Evolutionary conservation across 2,329 filamentous ascomycete genomes (phyloP), one percentile per base, ranked within the genome.

Genomic region (Ilyonectria robusta): DNA sequence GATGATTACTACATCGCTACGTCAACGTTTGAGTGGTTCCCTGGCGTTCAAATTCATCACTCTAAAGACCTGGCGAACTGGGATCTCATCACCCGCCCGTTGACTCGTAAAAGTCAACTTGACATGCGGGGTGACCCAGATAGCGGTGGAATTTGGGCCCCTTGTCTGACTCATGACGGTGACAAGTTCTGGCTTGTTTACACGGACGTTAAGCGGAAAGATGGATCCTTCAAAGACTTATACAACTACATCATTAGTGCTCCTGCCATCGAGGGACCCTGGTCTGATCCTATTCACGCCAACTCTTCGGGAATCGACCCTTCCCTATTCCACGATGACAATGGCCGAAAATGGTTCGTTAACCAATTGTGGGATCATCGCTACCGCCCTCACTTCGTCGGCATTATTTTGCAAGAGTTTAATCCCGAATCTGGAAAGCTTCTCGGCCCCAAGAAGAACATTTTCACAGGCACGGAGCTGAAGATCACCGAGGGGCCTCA

Each of bases 171-270:
- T 0, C 87, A 91, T 69, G 88, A 91, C 69, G 88, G 87, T 51
- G 81, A 85, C 2, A 84, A 80, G 62, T 91, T 90, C 78, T 91
- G 86, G 84, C 84, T 91, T 6, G 88, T 91, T 2, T 91, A 90
- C 77, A 90, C 89, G 1, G 88, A 91, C 72, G 88, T 91, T 23
- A 91, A 91, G 79, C 87, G 89, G 70, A 91, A 91, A 76, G 89
- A 91, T 71, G 89, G 89, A 15, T 87, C 85, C 2, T 91, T 90
- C 83, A 90, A 89, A 76, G 89, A 90, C 71, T 84, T 87, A 1
- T 88, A 86, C 69, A 91, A 91, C 73, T 91, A 91, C 74, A 90
- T 91, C 65, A 85, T 91, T 60, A 86, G 74, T 44, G 84, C 87
- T 1, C 79, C 83, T 0, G 71, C 80, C 9, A 87, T 90, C 58